phyloP scores from a whole-genome alignment of 73 alveolate genomes.

The Diophrys sp. region DNA sequence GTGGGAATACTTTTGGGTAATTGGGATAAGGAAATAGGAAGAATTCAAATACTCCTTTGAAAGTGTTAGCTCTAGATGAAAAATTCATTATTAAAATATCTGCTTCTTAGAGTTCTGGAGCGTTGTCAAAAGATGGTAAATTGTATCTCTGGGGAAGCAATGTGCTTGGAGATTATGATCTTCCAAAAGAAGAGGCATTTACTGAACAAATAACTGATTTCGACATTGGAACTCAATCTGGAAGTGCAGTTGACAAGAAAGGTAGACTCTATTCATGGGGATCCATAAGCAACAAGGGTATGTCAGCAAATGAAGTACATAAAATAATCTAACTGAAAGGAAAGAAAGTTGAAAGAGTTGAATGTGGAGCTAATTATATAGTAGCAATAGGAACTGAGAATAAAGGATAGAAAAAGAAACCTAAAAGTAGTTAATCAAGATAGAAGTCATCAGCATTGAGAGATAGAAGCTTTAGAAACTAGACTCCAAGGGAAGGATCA shows the following conservation, averaged over 20 bases:
- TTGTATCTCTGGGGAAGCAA: slow-evolving; percentile 54
- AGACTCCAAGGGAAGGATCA: neutral
- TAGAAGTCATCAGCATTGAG: neutral
- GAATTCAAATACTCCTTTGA: neutral
- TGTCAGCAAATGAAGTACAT: neutral
- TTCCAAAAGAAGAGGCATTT: neutral
- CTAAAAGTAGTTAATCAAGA: neutral
- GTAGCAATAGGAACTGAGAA: neutral
- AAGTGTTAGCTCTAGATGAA: neutral
- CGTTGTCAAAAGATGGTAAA: slow-evolving; percentile 22
- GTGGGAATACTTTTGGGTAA: slow-evolving; percentile 1
- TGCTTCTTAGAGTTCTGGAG: slow-evolving; percentile 2
- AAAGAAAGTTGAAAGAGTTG: neutral
- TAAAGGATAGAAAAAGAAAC: neutral
- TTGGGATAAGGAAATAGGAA: neutral
- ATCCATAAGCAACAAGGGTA: neutral
- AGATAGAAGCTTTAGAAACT: neutral
- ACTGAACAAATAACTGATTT: neutral
- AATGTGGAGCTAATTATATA: neutral
- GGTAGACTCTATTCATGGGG: slow-evolving; percentile 54
- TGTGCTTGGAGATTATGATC: slow-evolving; percentile 24
- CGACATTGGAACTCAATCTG: slow-evolving; percentile 5
- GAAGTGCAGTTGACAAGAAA: slow-evolving; percentile 4
- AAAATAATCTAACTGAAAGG: neutral
- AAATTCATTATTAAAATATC: neutral